A percentile compares a stretch with the other conserved stretches of the same genome.
Evolutionary conservation across 2,329 filamentous ascomycete species (phyloP).

Genomic region (Diaporthe humulicola): DNA sequence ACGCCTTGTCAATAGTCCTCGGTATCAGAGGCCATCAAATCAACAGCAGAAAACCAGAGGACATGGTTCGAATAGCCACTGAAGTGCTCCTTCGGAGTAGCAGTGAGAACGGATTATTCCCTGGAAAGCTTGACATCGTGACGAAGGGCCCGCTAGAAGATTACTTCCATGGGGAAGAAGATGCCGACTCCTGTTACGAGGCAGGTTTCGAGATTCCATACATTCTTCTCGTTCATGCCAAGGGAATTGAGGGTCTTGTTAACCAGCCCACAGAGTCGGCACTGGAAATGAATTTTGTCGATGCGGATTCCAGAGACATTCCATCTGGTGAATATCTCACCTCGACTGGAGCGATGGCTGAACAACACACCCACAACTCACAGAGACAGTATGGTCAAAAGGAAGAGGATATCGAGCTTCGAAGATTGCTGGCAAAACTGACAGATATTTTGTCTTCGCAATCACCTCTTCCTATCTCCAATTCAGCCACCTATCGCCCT

Average conservation of each 20-base stretch:
- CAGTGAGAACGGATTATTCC: neutral
- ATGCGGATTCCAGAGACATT: too few species aligned
- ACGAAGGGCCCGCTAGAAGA: neutral
- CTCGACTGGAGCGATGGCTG: neutral
- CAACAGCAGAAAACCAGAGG: neutral
- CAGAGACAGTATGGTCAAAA: neutral
- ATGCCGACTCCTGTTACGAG: neutral
- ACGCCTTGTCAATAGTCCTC: constrained; percentile 33
- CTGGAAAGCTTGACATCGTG: neutral
- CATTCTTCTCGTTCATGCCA: neutral
- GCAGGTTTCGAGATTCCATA: constrained; percentile 10
- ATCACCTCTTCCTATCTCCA: neutral
- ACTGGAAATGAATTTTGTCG: neutral
- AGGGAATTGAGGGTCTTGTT: neutral
- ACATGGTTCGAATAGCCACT: neutral
- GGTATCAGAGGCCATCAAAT: neutral
- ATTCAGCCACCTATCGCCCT: too few species aligned
- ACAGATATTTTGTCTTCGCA: neutral
- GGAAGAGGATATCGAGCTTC: neutral
- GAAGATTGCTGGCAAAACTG: neutral
- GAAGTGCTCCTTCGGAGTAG: neutral
- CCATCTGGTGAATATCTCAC: neutral
- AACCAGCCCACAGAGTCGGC: neutral
- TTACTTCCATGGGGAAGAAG: neutral
- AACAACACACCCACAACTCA: neutral